Percentiles rank a stretch among this genome's conserved stretches.
phyloP scores from a whole-genome alignment of 108 stramenopile genomes.

The Fistulifera solaris region DNA sequence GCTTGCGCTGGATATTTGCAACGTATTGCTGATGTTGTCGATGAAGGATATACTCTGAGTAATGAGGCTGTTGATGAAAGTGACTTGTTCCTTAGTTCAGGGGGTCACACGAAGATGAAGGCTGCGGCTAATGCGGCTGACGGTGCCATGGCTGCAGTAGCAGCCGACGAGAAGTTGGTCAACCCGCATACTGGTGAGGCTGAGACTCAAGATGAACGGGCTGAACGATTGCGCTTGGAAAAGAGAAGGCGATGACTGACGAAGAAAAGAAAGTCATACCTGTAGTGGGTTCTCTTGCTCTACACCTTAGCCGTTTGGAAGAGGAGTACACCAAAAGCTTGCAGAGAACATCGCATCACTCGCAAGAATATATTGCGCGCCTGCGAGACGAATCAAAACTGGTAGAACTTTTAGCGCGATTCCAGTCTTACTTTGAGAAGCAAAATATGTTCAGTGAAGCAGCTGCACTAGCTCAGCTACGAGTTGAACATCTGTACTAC shows the following conservation, averaged over 20 bases:
- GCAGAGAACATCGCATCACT: constrained; percentile 89
- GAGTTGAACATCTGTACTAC: constrained; percentile 95
- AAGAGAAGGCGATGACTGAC: constrained; percentile 60
- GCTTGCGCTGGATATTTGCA: constrained; percentile 74
- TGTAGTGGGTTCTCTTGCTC: constrained; percentile 82
- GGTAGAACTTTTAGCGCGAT: constrained; percentile 53
- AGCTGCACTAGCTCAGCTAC: constrained; percentile 61
- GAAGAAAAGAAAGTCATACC: constrained; percentile 71
- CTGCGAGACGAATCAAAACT: constrained; percentile 87
- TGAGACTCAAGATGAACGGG: constrained; percentile 74
- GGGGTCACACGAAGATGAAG: constrained; percentile 48
- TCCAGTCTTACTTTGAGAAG: constrained; percentile 81
- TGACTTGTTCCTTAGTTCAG: constrained; percentile 44
- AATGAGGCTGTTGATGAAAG: constrained; percentile 41
- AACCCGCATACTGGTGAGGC: constrained; percentile 77
- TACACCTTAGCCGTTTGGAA: constrained; percentile 81
- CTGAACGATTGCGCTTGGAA: constrained; percentile 78
- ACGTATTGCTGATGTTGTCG: constrained; percentile 68
- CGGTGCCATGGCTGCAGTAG: constrained; percentile 69
- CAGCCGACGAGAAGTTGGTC: constrained; percentile 70
- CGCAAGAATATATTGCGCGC: constrained; percentile 83
- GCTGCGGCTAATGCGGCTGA: constrained; percentile 36
- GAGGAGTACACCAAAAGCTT: constrained; percentile 96
- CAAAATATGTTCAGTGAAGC: constrained; percentile 56
- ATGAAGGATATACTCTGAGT: constrained; percentile 65